These are phyloP conservation scores for Fusarium sp. DNA, from an alignment of 2,329 filamentous ascomycete species.

Conservation along the genomic window DNA sequence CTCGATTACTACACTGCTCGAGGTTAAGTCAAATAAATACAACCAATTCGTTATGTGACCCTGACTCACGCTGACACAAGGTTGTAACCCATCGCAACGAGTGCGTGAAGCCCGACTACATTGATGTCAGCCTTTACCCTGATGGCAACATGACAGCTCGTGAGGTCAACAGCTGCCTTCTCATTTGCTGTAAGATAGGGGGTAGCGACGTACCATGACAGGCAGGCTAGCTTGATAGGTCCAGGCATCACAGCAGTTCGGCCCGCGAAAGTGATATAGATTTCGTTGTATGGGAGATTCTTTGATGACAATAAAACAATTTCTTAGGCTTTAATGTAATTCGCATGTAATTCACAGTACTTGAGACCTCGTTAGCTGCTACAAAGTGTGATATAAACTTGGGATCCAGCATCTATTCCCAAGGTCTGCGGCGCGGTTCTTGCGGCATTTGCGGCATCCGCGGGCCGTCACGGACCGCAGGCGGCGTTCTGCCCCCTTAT, in stretches of 20 bases:
- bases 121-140: background rate
- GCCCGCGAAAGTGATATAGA: background rate
- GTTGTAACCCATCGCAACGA: background rate
- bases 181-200: background rate
- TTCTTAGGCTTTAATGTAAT: background rate
- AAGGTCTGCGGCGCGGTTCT: background rate
- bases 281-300: background rate
- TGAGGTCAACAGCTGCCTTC: background rate
- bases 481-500: background rate
- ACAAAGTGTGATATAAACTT: background rate
- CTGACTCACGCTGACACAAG: background rate
- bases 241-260: background rate
- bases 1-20: background rate
- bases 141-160: background rate
- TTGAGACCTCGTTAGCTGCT: background rate
- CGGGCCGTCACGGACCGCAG: background rate
- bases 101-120: background rate
- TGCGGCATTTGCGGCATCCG: background rate
- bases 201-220: background rate
- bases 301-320: background rate
- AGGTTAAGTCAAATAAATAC: background rate
- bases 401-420: background rate
- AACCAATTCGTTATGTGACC: background rate
- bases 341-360: background rate
- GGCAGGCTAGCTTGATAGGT: background rate